Evolutionary conservation across 2,329 filamentous ascomycete genomes (phyloP).

Genomic region (Gnomoniopsis smithogilvyi): DNA sequence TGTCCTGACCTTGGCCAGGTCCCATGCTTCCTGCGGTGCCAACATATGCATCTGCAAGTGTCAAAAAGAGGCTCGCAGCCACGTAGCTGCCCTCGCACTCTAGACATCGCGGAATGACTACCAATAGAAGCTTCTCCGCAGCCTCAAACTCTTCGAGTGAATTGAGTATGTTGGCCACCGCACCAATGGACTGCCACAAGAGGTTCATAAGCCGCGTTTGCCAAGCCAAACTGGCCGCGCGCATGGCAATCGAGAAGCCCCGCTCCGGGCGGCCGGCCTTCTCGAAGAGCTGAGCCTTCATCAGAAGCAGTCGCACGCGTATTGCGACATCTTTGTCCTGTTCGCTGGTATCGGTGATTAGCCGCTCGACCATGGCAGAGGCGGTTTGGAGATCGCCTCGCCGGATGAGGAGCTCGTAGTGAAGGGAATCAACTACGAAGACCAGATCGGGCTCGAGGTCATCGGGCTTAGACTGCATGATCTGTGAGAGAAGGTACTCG

Average conservation of each 20-base stretch:
- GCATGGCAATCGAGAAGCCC: slow-evolving; percentile 72
- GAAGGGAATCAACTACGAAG: slow-evolving; percentile 48
- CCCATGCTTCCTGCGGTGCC: slow-evolving; percentile 62
- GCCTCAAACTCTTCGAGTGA: slow-evolving; percentile 68
- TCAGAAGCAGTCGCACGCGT: slow-evolving; percentile 66
- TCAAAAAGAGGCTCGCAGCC: slow-evolving; percentile 63
- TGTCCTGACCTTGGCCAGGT: neutral
- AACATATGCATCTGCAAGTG: slow-evolving; percentile 75
- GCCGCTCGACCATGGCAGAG: slow-evolving; percentile 43
- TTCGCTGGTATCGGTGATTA: slow-evolving; percentile 39
- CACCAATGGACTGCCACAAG: slow-evolving; percentile 70
- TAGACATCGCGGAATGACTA: slow-evolving; percentile 71
- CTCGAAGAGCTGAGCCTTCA: slow-evolving; percentile 70
- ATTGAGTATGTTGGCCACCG: slow-evolving; percentile 66
- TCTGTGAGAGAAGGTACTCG: slow-evolving; percentile 46
- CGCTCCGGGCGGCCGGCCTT: slow-evolving; percentile 67
- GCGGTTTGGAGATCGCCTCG: slow-evolving; percentile 46
- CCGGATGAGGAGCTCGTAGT: slow-evolving; percentile 49
- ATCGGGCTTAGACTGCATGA: slow-evolving; percentile 48
- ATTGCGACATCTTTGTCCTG: slow-evolving; percentile 56
- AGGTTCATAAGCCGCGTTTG: slow-evolving; percentile 64
- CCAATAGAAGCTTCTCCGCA: slow-evolving; percentile 61
- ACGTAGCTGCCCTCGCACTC: slow-evolving; percentile 65
- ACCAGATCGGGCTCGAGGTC: slow-evolving; percentile 51
- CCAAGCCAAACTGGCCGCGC: slow-evolving; percentile 72